These are phyloP conservation scores for Oenanthe javanica DNA, from an alignment of 140 eudicot species.

Conservation along the genomic window DNA sequence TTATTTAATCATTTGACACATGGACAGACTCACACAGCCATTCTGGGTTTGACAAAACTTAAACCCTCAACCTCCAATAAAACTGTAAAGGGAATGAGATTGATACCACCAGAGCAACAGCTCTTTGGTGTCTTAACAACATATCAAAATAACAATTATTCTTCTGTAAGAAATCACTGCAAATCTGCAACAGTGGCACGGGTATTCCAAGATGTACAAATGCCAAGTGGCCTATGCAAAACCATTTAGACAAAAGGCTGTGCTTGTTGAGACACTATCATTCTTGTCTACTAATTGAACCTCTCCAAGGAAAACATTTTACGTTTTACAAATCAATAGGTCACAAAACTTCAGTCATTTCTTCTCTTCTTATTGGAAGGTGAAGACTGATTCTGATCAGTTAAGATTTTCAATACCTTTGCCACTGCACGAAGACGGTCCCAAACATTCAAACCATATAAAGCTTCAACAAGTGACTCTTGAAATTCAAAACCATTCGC, in stretches of 20 bases:
- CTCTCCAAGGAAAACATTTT: neutral
- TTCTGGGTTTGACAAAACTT: no score
- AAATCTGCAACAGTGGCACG: neutral
- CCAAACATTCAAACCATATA: slow-evolving; percentile 82
- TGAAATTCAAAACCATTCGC: slow-evolving; percentile 83
- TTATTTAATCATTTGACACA: no score
- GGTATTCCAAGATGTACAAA: slow-evolving; percentile 2
- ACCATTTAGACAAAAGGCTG: neutral
- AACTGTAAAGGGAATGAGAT: no score
- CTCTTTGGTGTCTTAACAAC: neutral
- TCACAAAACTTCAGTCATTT: slow-evolving; percentile 24
- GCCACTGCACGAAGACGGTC: slow-evolving; percentile 85
- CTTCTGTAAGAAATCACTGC: neutral
- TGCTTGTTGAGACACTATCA: neutral
- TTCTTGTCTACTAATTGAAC: neutral
- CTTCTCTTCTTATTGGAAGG: slow-evolving; percentile 31
- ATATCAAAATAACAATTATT: neutral
- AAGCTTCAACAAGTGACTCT: slow-evolving; percentile 69
- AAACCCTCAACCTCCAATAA: no score
- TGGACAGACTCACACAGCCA: no score
- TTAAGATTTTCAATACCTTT: slow-evolving; percentile 59
- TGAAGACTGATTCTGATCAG: slow-evolving; percentile 39
- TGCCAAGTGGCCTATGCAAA: neutral
- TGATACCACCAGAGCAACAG: no score
- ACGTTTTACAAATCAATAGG: neutral